These are phyloP conservation scores for Gracilaria caudata DNA, from an alignment of 23 red algal species.

Conservation along the genomic window DNA sequence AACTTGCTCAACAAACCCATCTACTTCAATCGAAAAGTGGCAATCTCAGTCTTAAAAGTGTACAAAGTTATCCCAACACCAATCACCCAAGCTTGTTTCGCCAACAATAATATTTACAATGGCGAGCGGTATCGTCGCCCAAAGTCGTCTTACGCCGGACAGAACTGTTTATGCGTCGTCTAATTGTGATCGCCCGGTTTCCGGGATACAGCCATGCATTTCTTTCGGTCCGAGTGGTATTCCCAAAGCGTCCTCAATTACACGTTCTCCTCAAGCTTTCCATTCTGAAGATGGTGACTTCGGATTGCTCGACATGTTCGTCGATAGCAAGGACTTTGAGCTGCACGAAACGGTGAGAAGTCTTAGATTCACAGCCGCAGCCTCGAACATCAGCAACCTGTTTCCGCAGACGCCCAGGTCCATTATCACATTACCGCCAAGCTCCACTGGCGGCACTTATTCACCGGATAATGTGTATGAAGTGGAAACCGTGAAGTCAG, in stretches of 20 bases:
- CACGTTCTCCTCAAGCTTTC: neutral
- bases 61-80: neutral
- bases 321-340: slow-evolving; percentile 25
- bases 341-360: slow-evolving; percentile 20
- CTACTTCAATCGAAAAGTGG: neutral
- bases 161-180: neutral
- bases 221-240: slow-evolving; percentile 4
- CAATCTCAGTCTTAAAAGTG: neutral
- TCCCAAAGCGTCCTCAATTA: slow-evolving; percentile 26
- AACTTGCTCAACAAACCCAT: neutral
- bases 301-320: slow-evolving; percentile 22
- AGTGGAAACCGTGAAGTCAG: neutral
- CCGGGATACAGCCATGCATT: neutral
- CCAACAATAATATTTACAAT: neutral
- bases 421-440: neutral
- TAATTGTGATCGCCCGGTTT: neutral
- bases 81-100: no score
- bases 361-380: neutral
- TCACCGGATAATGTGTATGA: neutral
- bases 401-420: slow-evolving; percentile 15
- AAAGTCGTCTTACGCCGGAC: neutral
- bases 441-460: neutral
- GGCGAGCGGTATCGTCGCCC: neutral
- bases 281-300: slow-evolving; percentile 17
- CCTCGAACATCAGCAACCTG: slow-evolving; percentile 5